Evolutionary conservation across 352 stramenopile species (phyloP).

Genomic region (Phytophthora ohioensis): DNA sequence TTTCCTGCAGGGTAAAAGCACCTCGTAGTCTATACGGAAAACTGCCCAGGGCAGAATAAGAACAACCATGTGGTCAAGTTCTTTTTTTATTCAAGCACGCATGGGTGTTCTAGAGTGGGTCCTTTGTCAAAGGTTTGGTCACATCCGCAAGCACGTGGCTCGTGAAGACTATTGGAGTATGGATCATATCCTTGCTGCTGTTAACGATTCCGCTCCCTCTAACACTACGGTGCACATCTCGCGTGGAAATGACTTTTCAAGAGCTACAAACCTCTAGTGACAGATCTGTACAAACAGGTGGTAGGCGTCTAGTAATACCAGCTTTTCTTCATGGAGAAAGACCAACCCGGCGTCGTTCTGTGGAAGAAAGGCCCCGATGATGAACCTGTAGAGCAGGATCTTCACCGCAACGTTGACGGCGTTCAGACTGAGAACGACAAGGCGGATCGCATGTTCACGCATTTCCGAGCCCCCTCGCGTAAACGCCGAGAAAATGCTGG

Average conservation of each 20-base stretch:
- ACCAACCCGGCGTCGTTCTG: not conserved
- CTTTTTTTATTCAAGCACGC: constrained; percentile 14
- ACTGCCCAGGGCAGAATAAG: constrained; percentile 27
- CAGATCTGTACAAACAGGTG: constrained; percentile 16
- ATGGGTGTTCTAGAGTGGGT: constrained; percentile 14
- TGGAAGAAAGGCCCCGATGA: constrained; percentile 2
- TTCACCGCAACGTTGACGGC: constrained; percentile 14
- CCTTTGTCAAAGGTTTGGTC: constrained; percentile 30
- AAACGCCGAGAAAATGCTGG: constrained; percentile 7
- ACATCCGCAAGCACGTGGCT: constrained; percentile 22
- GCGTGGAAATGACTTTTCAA: not conserved
- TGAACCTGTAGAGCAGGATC: constrained; percentile 7
- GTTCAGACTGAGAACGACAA: not conserved
- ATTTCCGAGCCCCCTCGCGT: not conserved
- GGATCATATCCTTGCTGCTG: constrained; percentile 12
- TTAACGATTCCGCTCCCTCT: not conserved
- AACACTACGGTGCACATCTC: constrained; percentile 13
- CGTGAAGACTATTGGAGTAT: constrained; percentile 19
- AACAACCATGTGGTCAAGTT: constrained; percentile 33
- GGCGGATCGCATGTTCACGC: not conserved
- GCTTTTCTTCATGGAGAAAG: constrained; percentile 1
- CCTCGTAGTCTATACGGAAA: constrained; percentile 20
- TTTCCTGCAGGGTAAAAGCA: not conserved
- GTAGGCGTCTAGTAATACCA: not conserved
- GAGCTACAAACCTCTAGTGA: not conserved